Conservation (phyloP, 208 protist genomes). For the Crithidia thermophila region DNA sequence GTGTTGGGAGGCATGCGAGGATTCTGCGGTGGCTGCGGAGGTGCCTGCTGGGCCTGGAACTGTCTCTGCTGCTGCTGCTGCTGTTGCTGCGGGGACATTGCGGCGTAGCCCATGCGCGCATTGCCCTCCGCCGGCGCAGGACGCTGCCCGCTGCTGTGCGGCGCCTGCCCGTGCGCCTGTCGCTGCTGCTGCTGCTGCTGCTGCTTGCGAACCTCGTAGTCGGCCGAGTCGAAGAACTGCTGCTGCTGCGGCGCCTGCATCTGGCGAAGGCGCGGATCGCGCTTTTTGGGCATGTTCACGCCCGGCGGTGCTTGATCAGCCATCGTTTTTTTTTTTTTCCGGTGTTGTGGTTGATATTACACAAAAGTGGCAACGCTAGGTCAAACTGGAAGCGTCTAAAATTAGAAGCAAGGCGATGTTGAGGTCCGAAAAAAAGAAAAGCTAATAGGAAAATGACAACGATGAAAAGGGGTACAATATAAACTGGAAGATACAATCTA, state of each 20-base stretch:
- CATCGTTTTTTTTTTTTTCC: constrained; percentile 13
- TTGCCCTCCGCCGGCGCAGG: constrained; percentile 1
- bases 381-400: not conserved
- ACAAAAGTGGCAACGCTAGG: too few relatives aligned
- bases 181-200: constrained; percentile 37
- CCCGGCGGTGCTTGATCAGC: constrained; percentile 49
- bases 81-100: not conserved
- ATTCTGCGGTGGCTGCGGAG: constrained; percentile 1
- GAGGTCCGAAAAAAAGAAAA: not conserved
- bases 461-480: too few relatives aligned
- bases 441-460: not conserved
- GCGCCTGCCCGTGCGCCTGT: constrained; percentile 5
- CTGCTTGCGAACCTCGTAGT: constrained; percentile 88
- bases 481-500: too few relatives aligned
- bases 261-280: constrained; percentile 78
- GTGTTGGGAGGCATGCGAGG: not conserved
- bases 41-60: not conserved
- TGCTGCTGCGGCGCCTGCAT: constrained; percentile 70
- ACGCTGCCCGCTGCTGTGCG: constrained; percentile 11
- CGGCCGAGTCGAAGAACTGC: constrained; percentile 89
- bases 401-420: too few relatives aligned
- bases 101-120: not conserved
- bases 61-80: not conserved
- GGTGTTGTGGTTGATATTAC: not conserved
- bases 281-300: constrained; percentile 90